Conservation (phyloP, 2,329 filamentous ascomycete genomes). For the Colletotrichum shisoi region DNA sequence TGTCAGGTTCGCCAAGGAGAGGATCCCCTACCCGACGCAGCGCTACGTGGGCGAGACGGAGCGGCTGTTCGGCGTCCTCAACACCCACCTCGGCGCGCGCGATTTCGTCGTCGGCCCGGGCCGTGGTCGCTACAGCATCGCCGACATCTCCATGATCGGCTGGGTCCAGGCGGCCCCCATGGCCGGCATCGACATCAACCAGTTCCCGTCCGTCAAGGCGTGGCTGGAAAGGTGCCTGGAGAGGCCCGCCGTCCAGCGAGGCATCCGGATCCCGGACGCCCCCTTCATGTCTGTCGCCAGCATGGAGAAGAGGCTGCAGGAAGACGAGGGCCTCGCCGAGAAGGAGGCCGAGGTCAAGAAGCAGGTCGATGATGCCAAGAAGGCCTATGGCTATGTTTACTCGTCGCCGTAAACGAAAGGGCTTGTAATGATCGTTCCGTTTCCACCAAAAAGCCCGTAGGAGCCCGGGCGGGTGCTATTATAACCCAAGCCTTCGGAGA, state of each 20-base stretch:
- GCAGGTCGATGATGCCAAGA: constrained; percentile 45
- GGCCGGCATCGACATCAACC: constrained; percentile 68
- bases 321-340: constrained; percentile 59
- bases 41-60: constrained; percentile 79
- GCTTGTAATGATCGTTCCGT: too few relatives aligned
- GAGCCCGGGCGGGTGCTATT: background rate
- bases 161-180: constrained; percentile 68
- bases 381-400: constrained; percentile 49
- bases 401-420: constrained; percentile 40
- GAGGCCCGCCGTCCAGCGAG: constrained; percentile 69
- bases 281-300: constrained; percentile 51
- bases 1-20: constrained; percentile 70
- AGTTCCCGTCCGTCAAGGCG: constrained; percentile 71
- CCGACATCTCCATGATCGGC: constrained; percentile 75
- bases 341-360: constrained; percentile 49
- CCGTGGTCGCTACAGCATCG: constrained; percentile 67
- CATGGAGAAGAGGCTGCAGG: constrained; percentile 51
- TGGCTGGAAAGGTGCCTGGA: constrained; percentile 71
- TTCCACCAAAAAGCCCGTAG: too few relatives aligned
- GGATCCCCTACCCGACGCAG: constrained; percentile 74
- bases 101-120: constrained; percentile 64
- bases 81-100: constrained; percentile 66
- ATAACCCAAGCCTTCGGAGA: too few relatives aligned
- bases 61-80: constrained; percentile 75
- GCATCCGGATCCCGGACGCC: constrained; percentile 65